Evolutionary conservation across 208 protist genomes (phyloP).

Genomic region (Strigomonas oncopelti): DNA sequence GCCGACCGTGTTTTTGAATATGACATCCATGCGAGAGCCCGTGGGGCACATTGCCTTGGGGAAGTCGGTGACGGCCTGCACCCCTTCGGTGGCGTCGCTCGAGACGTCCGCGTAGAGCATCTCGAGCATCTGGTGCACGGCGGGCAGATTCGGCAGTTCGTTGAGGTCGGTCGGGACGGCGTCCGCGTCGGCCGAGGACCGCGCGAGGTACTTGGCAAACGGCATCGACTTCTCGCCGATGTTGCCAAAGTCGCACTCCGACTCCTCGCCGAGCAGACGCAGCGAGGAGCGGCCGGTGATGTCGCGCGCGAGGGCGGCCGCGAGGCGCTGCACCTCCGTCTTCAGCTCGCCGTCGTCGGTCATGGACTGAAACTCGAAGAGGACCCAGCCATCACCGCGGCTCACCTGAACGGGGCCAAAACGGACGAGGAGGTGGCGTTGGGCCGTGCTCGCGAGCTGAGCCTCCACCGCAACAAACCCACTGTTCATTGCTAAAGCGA

Average conservation of each 20-base stretch:
- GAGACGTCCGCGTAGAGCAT: constrained; percentile 83
- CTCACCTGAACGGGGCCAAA: constrained; percentile 57
- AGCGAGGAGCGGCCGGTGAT: constrained; percentile 58
- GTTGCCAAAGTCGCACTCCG: constrained; percentile 64
- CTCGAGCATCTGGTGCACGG: constrained; percentile 70
- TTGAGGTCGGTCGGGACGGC: constrained; percentile 24
- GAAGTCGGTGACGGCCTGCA: constrained; percentile 61
- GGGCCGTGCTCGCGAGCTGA: constrained; percentile 74
- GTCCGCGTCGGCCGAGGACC: constrained; percentile 4
- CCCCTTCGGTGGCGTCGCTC: constrained; percentile 38
- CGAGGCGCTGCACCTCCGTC: constrained; percentile 75
- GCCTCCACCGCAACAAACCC: constrained; percentile 69
- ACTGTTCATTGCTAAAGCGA: background rate
- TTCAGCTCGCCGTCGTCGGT: constrained; percentile 33
- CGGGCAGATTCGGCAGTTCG: constrained; percentile 30
- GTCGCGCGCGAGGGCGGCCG: constrained; percentile 70
- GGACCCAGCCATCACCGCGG: constrained; percentile 76
- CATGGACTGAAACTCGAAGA: constrained; percentile 63
- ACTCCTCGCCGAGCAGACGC: constrained; percentile 59
- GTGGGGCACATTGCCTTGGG: constrained; percentile 65
- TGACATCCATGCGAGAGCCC: constrained; percentile 68
- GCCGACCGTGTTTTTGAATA: constrained; percentile 56
- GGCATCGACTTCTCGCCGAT: constrained; percentile 34
- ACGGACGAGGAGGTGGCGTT: constrained; percentile 77
- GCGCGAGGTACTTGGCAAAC: constrained; percentile 60